Conservation (phyloP, 139 green algal species). For the Pedinophyceae sp. region DNA sequence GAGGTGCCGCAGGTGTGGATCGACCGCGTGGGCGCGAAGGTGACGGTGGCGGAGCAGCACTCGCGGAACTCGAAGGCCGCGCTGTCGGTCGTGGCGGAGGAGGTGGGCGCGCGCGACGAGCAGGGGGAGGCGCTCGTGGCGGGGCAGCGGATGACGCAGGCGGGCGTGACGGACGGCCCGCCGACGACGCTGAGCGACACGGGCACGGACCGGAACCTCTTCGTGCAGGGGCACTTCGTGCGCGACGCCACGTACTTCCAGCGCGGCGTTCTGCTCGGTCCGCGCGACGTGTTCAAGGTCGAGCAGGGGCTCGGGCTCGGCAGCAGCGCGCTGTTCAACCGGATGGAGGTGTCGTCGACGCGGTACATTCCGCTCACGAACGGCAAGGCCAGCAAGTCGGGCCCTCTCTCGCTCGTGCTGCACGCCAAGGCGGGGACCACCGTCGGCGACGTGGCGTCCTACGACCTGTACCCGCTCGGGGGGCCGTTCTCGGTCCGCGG, state of each 20-base stretch:
- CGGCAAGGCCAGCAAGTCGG: constrained; percentile 7
- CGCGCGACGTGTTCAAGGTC: constrained; percentile 49
- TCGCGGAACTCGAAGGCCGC: constrained; percentile 27
- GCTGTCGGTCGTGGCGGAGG: constrained; percentile 53
- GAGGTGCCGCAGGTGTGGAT: constrained; percentile 89
- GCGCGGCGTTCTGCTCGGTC: constrained; percentile 48
- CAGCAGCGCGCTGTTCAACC: constrained; percentile 54
- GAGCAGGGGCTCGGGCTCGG: constrained; percentile 67
- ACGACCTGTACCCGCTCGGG: constrained; percentile 86
- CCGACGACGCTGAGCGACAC: constrained; percentile 65
- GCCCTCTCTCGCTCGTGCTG: constrained; percentile 56
- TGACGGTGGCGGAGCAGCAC: constrained; percentile 34
- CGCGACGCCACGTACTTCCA: constrained; percentile 65
- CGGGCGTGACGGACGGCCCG: constrained; percentile 42
- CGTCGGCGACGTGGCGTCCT: constrained; percentile 77
- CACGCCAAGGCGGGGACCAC: constrained; percentile 44
- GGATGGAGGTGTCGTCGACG: constrained; percentile 26
- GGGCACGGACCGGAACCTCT: constrained; percentile 49
- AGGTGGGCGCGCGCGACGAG: constrained; percentile 58
- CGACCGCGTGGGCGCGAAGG: constrained; percentile 73
- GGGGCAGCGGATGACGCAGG: constrained; percentile 65
- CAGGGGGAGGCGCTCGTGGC: constrained; percentile 26
- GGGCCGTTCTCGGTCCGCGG: constrained; percentile 83
- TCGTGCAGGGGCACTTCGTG: constrained; percentile 39
- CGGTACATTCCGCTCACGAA: constrained; percentile 46